These are phyloP conservation scores for Backusella liffmaniae DNA, from an alignment of 192 early-diverging fungal species.

Conservation along the genomic window DNA sequence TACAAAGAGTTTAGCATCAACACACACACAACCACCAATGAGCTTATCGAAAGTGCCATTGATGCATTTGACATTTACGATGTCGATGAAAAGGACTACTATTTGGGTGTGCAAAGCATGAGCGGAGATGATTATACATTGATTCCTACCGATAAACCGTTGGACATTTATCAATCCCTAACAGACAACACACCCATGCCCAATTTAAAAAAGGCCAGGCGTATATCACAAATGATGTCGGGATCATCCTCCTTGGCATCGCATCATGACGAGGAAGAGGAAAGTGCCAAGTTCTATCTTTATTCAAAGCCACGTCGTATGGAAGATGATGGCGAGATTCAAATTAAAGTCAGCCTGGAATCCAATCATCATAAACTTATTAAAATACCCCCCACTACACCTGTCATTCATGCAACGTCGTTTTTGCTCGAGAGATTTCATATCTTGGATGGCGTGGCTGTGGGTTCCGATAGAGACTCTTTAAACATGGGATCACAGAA, in stretches of 20 bases:
- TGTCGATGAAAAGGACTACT: constrained; percentile 31
- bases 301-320: constrained; percentile 12
- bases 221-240: constrained; percentile 39
- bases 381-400: constrained; percentile 24
- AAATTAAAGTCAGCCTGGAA: constrained; percentile 22
- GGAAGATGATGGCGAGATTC: constrained; percentile 24
- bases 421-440: constrained; percentile 45
- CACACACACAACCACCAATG: constrained; percentile 36
- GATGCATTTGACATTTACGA: constrained; percentile 35
- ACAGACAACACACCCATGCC: constrained; percentile 53
- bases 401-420: constrained; percentile 42
- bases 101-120: constrained; percentile 44
- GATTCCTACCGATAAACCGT: constrained; percentile 48
- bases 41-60: constrained; percentile 46
- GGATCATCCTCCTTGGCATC: constrained; percentile 10
- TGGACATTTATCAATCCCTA: constrained; percentile 52
- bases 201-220: constrained; percentile 39
- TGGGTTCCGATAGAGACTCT: not conserved
- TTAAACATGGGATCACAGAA: not conserved
- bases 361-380: constrained; percentile 15
- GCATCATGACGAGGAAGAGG: not conserved
- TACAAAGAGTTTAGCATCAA: constrained; percentile 20
- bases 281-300: constrained; percentile 26
- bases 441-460: constrained; percentile 9
- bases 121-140: constrained; percentile 52